Percentiles rank a stretch among this genome's conserved stretches.
These are phyloP conservation scores for Prunus mongolica DNA, from an alignment of 306 rosid species.

Conservation along the genomic window DNA sequence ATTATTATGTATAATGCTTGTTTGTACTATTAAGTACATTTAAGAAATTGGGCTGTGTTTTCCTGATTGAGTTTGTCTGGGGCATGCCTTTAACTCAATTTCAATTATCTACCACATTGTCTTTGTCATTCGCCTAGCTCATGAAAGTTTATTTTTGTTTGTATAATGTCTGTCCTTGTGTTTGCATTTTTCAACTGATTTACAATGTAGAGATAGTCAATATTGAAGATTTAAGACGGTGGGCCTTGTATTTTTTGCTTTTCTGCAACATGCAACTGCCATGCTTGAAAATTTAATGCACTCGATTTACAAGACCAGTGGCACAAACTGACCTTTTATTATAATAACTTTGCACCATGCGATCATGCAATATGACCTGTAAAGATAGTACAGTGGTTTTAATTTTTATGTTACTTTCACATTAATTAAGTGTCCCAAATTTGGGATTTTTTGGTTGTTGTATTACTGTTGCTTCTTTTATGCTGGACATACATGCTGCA, in stretches of 20 bases:
- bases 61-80: background rate
- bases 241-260: background rate
- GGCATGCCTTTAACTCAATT: background rate
- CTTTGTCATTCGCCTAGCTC: background rate
- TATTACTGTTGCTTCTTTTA: background rate
- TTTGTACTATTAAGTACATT: background rate
- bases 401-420: background rate
- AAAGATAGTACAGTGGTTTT: background rate
- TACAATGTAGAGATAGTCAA: background rate
- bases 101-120: background rate
- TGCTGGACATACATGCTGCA: background rate
- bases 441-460: background rate
- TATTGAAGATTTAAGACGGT: background rate
- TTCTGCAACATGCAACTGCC: slow-evolving; percentile 1
- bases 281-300: background rate
- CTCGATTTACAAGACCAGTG: no score
- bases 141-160: background rate
- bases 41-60: background rate
- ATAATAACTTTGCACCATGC: background rate
- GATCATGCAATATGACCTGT: background rate
- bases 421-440: background rate
- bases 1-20: background rate
- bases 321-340: background rate
- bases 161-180: background rate
- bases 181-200: no score